These are phyloP conservation scores for Rhizomucor miehei DNA, from an alignment of 371 early-diverging fungal genomes.

Conservation along the genomic window DNA sequence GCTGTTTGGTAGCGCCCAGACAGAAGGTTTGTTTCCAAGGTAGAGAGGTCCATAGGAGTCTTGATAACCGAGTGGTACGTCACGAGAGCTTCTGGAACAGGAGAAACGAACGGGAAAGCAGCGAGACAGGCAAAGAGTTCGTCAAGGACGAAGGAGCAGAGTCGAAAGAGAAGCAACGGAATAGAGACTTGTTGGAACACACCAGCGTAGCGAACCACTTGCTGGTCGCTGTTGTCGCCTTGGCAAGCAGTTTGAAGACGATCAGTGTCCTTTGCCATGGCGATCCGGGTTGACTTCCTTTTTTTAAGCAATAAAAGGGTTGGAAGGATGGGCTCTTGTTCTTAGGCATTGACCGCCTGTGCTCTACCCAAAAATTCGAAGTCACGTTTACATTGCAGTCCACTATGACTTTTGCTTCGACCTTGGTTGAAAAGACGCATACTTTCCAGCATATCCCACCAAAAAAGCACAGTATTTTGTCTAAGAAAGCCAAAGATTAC, in stretches of 20 bases:
- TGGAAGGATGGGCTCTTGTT: too few relatives aligned
- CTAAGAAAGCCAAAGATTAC: too few relatives aligned
- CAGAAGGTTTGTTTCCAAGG: conserved; percentile 30
- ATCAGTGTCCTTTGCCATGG: conserved; percentile 5
- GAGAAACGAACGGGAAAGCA: conserved; percentile 29
- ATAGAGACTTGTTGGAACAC: conserved; percentile 9
- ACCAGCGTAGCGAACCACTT: conserved; percentile 5
- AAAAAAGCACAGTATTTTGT: too few relatives aligned
- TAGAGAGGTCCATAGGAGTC: conserved; percentile 40
- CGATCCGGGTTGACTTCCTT: background rate
- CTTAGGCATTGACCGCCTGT: too few relatives aligned
- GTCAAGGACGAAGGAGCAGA: conserved; percentile 32
- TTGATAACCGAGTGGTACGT: conserved; percentile 34
- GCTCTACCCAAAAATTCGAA: too few relatives aligned
- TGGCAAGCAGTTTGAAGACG: background rate
- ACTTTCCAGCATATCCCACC: too few relatives aligned
- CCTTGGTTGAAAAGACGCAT: too few relatives aligned
- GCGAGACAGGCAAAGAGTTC: conserved; percentile 21
- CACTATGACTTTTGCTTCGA: too few relatives aligned
- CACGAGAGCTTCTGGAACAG: conserved; percentile 27
- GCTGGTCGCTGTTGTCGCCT: background rate
- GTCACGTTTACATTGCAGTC: too few relatives aligned
- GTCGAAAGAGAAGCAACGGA: conserved; percentile 16
- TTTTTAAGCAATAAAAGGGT: background rate
- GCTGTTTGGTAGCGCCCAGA: conserved; percentile 22